Evolutionary conservation across 2,329 filamentous ascomycete species (phyloP).

Genomic region (Penicillium sp.): DNA sequence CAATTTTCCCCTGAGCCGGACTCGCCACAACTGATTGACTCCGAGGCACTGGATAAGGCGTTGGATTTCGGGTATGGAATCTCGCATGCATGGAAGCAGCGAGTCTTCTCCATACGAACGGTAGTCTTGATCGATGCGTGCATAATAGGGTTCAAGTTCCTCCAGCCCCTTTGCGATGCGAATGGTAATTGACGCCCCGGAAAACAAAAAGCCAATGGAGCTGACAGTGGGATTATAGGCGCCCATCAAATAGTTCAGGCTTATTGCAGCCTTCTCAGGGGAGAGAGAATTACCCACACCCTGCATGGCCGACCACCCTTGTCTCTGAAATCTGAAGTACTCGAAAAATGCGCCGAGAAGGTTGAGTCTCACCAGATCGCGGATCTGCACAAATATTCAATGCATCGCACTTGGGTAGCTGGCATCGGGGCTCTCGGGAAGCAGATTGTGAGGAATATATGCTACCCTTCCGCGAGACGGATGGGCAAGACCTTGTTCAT

Average conservation of each 20-base stretch:
- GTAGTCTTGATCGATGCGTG: constrained; percentile 8
- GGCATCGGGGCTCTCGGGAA: constrained; percentile 1
- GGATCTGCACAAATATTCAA: background rate
- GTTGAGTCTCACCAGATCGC: constrained; percentile 4
- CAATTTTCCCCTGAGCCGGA: background rate
- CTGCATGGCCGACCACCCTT: constrained; percentile 2
- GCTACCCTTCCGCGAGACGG: background rate
- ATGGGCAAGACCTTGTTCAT: constrained; percentile 2
- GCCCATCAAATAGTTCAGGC: constrained; percentile 8
- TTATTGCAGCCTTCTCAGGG: constrained; percentile 2
- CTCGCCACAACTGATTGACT: constrained; percentile 1
- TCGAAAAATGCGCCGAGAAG: constrained; percentile 9
- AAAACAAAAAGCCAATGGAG: background rate
- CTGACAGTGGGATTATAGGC: background rate
- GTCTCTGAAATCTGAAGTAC: constrained; percentile 5
- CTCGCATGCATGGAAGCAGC: constrained; percentile 3
- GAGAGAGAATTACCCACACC: constrained; percentile 2
- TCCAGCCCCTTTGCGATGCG: constrained; percentile 10
- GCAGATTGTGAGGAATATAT: constrained; percentile 3
- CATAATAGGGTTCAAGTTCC: constrained; percentile 10
- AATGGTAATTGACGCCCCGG: background rate
- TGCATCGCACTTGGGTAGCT: background rate
- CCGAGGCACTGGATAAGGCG: background rate
- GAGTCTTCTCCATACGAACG: constrained; percentile 8
- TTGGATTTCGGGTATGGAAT: constrained; percentile 5